Evolutionary conservation across 495 filamentous ascomycete species (phyloP), one percentile per base, ranked within the genome.

Genomic region (Astrothelium macrocarpum): DNA sequence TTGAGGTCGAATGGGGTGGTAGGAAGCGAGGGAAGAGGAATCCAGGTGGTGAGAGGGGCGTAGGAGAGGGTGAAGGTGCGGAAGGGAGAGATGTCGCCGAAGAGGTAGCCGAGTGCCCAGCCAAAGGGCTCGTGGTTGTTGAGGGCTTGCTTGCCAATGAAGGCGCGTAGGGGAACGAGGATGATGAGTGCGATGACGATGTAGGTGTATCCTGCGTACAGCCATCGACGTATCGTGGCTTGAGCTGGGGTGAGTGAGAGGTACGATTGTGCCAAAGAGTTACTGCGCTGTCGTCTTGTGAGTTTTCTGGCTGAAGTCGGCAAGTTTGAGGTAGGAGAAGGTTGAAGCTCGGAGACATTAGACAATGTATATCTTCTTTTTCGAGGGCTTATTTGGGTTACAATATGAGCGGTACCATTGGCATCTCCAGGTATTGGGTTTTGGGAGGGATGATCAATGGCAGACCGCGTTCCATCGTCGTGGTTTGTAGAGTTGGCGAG

Each of bases 61-160:
- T 87, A 84, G 20, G 26, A 28, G 56, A 87, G 77, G 64, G 91
- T 59, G 10, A 68, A 34, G 36, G 32, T 12, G 29, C 78, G 74
- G 2, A 78, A 34, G 18, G 69, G 36, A 3, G 58, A 79, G 9
- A 93, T 70, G 68, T 96, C 90, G 16, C 95, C 92, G 65, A 97
- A 83, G 25, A 97, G 74, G 72, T 98, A 98, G 1, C 88, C 87
- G 2, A 96, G 73, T 0, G 91, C 92, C 94, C 94, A 98, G 0
- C 92, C 89, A 34, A 98, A 82, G 0, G 94, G 92, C 66, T 98
- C 94, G 46, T 83, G 70, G 45, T 83, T 85, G 28, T 82, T 71
- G 2, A 98, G 78, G 23, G 90, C 91, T 32, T 79, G 76, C 58
- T 76, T 74, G 43, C 78, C 72, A 56, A 97, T 81, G 64, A 90